Evolutionary conservation across 768 basidiomycete species (phyloP).

Genomic region (Daedaleopsis sinensis): DNA sequence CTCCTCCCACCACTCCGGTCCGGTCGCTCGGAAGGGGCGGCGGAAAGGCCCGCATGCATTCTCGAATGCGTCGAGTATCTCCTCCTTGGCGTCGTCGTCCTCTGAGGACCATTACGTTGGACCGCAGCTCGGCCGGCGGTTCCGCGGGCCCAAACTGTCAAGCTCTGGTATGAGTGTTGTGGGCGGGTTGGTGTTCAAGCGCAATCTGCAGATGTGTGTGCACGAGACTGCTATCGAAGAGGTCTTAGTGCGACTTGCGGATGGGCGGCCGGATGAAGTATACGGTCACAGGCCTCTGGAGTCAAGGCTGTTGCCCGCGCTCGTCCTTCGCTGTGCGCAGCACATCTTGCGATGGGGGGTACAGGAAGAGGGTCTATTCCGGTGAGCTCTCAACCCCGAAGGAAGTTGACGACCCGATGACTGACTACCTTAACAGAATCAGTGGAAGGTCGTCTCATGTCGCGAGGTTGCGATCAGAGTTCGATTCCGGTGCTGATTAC

Average conservation of each 20-base stretch:
- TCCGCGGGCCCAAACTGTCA: slow-evolving; percentile 57
- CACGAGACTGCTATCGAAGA: slow-evolving; percentile 54
- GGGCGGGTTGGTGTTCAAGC: slow-evolving; percentile 68
- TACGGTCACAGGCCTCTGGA: slow-evolving; percentile 26
- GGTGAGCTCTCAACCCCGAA: slow-evolving; percentile 47
- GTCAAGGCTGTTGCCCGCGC: slow-evolving; percentile 59
- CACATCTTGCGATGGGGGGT: slow-evolving; percentile 83
- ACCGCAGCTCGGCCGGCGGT: slow-evolving; percentile 54
- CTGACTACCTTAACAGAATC: slow-evolving; percentile 51
- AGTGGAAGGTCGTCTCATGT: slow-evolving; percentile 85
- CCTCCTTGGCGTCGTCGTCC: slow-evolving; percentile 47
- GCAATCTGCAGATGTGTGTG: slow-evolving; percentile 57
- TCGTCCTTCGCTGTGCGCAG: slow-evolving; percentile 82
- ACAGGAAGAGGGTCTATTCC: slow-evolving; percentile 84
- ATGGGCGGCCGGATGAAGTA: slow-evolving; percentile 6
- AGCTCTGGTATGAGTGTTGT: slow-evolving; percentile 31
- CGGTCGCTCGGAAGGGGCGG: slow-evolving; percentile 34
- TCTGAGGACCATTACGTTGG: slow-evolving; percentile 52
- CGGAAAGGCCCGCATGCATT: slow-evolving; percentile 61
- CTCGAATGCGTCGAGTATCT: slow-evolving; percentile 60
- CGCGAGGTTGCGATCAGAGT: slow-evolving; percentile 71
- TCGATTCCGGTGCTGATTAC: slow-evolving; percentile 87
- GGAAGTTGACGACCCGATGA: background rate
- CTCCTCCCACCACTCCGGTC: slow-evolving; percentile 21
- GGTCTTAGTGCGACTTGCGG: slow-evolving; percentile 16